phyloP scores from a whole-genome alignment of 2,329 filamentous ascomycete genomes.

The Apiospora hydei region DNA sequence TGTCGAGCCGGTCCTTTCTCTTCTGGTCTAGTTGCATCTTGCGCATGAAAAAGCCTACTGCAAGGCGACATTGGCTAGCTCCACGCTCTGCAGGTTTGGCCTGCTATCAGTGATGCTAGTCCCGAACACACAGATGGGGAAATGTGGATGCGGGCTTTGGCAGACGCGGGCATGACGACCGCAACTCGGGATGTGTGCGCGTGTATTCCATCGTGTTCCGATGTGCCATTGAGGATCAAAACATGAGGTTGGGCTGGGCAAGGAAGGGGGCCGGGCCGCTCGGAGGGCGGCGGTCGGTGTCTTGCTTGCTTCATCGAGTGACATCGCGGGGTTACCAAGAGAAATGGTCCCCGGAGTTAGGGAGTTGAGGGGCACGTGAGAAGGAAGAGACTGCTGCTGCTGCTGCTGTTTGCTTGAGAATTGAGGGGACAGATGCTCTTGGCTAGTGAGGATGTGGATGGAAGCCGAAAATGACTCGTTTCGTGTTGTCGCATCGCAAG shows the following conservation, averaged over 20 bases:
- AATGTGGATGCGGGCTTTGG: neutral
- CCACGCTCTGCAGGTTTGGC: neutral
- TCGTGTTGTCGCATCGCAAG: too few relatives aligned
- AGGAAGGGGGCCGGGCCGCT: neutral
- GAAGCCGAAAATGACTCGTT: neutral
- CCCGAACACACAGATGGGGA: neutral
- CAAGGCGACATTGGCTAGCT: neutral
- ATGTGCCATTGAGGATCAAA: neutral
- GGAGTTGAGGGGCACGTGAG: neutral
- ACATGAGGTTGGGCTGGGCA: neutral
- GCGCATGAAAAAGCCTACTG: neutral
- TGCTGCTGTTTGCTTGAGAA: neutral
- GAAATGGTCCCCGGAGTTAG: neutral
- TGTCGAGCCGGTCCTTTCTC: neutral
- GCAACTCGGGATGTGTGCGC: neutral
- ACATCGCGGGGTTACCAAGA: neutral
- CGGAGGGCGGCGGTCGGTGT: neutral
- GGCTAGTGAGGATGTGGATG: neutral
- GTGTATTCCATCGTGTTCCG: neutral
- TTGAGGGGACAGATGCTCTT: neutral
- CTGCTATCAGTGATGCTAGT: neutral
- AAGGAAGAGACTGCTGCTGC: neutral
- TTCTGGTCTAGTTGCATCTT: constrained; percentile 4
- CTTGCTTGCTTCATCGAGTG: neutral
- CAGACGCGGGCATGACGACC: too few relatives aligned